Percentiles rank a stretch among this genome's conserved stretches.
Conservation (phyloP, 2,329 filamentous ascomycete genomes). For the Colletotrichum incanum region DNA sequence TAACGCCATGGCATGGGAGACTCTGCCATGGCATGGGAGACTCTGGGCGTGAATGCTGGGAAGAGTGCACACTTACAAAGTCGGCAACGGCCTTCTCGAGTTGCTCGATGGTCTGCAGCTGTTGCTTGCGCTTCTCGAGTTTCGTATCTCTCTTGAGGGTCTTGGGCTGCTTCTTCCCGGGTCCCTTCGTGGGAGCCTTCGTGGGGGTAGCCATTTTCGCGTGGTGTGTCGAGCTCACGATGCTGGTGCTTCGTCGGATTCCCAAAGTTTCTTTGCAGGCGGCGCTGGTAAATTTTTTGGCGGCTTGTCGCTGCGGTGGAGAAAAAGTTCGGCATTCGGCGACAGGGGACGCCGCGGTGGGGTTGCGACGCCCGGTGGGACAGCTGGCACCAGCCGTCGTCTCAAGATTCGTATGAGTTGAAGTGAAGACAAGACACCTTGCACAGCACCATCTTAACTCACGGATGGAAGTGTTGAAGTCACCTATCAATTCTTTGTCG, state of each 20-base stretch:
- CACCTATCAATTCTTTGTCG: no score
- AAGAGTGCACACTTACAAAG: conserved; percentile 53
- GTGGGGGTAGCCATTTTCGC: conserved; percentile 43
- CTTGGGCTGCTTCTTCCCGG: conserved; percentile 49
- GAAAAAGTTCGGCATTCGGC: conserved; percentile 42
- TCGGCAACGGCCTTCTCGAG: conserved; percentile 58
- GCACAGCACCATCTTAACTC: neutral
- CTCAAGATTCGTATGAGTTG: no score
- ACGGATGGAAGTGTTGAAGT: neutral
- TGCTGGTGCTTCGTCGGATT: conserved; percentile 13
- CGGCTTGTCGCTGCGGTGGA: conserved; percentile 16
- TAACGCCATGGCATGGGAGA: neutral
- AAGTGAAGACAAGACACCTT: no score
- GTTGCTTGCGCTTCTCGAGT: conserved; percentile 54
- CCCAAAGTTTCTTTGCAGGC: conserved; percentile 11
- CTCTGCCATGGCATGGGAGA: neutral
- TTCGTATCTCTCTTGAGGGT: conserved; percentile 52
- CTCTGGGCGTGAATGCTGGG: neutral
- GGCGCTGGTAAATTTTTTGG: conserved; percentile 41
- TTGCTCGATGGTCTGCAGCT: conserved; percentile 57
- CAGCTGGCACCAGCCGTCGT: neutral
- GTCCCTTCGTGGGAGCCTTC: conserved; percentile 45
- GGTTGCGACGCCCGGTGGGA: fast-evolving
- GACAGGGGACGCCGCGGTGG: conserved; percentile 37
- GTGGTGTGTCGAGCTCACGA: conserved; percentile 6